Conservation (phyloP, 306 rosid species). For the Inga laurina region DNA sequence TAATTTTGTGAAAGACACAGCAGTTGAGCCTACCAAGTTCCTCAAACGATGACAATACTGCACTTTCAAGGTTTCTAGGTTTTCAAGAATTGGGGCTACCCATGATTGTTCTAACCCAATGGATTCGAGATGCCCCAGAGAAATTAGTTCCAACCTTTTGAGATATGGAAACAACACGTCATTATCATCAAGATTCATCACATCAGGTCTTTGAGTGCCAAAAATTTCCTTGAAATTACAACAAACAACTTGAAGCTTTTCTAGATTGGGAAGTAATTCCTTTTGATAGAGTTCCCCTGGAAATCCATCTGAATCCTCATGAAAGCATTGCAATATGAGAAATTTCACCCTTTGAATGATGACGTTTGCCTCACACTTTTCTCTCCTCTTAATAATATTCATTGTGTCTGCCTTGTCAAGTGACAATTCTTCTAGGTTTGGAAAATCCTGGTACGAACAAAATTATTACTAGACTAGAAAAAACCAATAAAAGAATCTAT, state of each 20-base stretch:
- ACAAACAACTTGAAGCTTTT: no score
- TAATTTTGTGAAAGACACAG: not conserved
- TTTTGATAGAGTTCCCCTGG: no score
- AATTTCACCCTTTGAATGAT: not conserved
- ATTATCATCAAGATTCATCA: no score
- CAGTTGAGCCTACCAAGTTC: not conserved
- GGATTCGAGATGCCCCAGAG: not conserved
- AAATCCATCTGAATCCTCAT: not conserved
- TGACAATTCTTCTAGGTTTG: no score
- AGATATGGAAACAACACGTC: not conserved
- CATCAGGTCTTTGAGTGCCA: no score
- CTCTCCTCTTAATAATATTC: not conserved
- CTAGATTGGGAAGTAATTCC: no score
- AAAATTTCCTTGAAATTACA: no score
- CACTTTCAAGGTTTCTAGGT: not conserved
- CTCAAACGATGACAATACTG: not conserved
- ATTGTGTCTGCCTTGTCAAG: not conserved
- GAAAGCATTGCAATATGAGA: not conserved
- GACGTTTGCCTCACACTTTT: not conserved
- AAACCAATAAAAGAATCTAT: no score
- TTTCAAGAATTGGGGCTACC: not conserved
- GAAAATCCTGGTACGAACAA: no score
- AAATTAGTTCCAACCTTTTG: not conserved
- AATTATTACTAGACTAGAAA: no score
- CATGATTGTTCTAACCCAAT: not conserved